phyloP scores from a whole-genome alignment of 2,329 filamentous ascomycete genomes.

The Torrubiella hemipterigena region DNA sequence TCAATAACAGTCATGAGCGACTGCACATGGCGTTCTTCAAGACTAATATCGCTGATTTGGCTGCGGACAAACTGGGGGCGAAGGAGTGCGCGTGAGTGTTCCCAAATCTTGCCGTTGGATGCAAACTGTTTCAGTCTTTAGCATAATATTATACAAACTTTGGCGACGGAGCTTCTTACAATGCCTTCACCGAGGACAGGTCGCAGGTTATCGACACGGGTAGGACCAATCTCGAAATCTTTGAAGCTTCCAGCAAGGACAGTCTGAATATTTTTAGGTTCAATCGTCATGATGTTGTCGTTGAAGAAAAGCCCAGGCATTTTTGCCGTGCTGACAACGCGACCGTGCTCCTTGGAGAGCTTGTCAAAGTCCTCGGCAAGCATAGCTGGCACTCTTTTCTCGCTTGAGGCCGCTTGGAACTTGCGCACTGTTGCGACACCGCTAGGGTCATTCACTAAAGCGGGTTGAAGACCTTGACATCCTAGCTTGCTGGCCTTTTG shows the following conservation, averaged over 20 bases:
- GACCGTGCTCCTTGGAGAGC: background rate
- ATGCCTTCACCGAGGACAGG: conserved; percentile 32
- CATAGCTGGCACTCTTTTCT: background rate
- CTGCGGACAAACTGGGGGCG: conserved; percentile 28
- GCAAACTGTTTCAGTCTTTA: too few species aligned
- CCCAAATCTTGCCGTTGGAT: conserved; percentile 22
- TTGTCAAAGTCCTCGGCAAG: background rate
- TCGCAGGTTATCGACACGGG: conserved; percentile 14
- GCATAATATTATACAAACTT: too few species aligned
- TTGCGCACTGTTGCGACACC: background rate
- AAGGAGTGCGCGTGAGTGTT: conserved; percentile 23
- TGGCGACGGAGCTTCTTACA: too few species aligned
- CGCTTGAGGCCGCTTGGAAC: background rate
- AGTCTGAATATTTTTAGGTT: conserved; percentile 17
- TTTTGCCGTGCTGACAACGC: background rate
- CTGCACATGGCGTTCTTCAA: conserved; percentile 26
- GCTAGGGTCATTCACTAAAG: background rate
- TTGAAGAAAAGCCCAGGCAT: conserved; percentile 8
- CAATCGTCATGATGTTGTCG: conserved; percentile 11
- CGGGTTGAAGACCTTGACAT: background rate
- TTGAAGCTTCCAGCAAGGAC: conserved; percentile 15
- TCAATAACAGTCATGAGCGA: conserved; percentile 14
- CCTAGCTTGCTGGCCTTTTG: background rate
- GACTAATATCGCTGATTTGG: conserved; percentile 29
- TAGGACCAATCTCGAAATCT: conserved; percentile 13